Percentiles rank a stretch among this genome's conserved stretches.
These are phyloP conservation scores for Fusarium sp. DNA, from an alignment of 2,329 filamentous ascomycete genomes.

Conservation along the genomic window DNA sequence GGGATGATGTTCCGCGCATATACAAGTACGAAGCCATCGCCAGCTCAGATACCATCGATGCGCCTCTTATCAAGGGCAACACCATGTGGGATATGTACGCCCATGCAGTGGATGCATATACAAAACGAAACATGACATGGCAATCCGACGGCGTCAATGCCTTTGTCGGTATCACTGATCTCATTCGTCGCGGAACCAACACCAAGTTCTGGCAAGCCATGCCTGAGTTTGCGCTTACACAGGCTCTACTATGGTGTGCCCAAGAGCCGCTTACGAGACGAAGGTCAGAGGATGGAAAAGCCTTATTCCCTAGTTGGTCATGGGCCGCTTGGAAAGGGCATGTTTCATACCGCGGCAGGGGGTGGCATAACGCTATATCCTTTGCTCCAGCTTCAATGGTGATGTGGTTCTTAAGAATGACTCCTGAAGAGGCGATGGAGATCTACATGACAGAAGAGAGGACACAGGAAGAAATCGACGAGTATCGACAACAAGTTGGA, in stretches of 20 bases:
- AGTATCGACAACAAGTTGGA: not conserved
- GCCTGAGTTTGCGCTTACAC: constrained; percentile 13
- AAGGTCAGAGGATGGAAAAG: not conserved
- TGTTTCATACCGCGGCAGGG: constrained; percentile 15
- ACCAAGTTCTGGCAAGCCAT: constrained; percentile 33
- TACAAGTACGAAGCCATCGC: constrained; percentile 20
- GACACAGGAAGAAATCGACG: constrained; percentile 19
- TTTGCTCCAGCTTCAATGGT: constrained; percentile 7
- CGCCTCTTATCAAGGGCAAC: constrained; percentile 6
- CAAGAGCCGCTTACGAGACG: constrained; percentile 16
- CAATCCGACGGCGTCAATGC: constrained; percentile 31
- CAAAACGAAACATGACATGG: constrained; percentile 26
- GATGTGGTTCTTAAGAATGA: constrained; percentile 4
- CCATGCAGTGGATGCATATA: constrained; percentile 22
- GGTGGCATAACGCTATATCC: constrained; percentile 18
- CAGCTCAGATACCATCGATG: constrained; percentile 6
- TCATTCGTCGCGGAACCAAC: constrained; percentile 20
- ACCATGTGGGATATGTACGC: constrained; percentile 23
- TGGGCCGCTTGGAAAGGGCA: constrained; percentile 35
- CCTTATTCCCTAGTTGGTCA: constrained; percentile 24
- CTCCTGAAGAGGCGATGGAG: constrained; percentile 7
- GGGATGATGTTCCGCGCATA: not conserved
- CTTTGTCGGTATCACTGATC: constrained; percentile 28
- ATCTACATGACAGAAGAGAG: not conserved
- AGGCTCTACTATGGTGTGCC: constrained; percentile 23